A percentile compares a stretch with the other conserved stretches of the same genome.
phyloP scores from a whole-genome alignment of 1,284 basidiomycete genomes.

The Rhodotorula sp. region DNA sequence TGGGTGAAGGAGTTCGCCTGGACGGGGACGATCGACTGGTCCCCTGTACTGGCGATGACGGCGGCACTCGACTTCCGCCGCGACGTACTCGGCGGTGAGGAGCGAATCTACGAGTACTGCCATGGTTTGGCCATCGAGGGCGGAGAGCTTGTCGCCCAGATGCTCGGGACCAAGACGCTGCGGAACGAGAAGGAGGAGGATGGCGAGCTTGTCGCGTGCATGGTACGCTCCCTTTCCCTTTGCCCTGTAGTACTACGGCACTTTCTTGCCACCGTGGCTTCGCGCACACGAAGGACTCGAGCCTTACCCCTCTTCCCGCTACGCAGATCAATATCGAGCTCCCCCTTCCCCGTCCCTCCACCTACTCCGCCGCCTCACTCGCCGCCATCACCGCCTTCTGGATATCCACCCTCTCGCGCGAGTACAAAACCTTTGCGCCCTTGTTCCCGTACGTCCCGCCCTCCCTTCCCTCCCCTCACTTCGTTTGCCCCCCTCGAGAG shows the following conservation, averaged over 20 bases:
- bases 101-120: slow-evolving; percentile 40
- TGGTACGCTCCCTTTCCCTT: slow-evolving; percentile 42
- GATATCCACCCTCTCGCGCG: slow-evolving; percentile 14
- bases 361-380: slow-evolving; percentile 9
- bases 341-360: slow-evolving; percentile 16
- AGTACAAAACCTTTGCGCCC: slow-evolving; percentile 29
- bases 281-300: background rate
- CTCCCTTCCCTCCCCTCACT: background rate
- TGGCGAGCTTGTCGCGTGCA: slow-evolving; percentile 40
- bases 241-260: no score
- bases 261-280: background rate
- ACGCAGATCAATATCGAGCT: slow-evolving; percentile 42
- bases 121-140: slow-evolving; percentile 39
- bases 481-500: no score
- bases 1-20: slow-evolving; percentile 22
- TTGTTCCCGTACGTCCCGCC: slow-evolving; percentile 19
- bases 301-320: background rate
- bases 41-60: slow-evolving; percentile 15
- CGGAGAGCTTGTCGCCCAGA: slow-evolving; percentile 34
- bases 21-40: slow-evolving; percentile 33
- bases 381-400: slow-evolving; percentile 18
- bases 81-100: slow-evolving; percentile 41
- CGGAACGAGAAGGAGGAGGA: slow-evolving; percentile 32
- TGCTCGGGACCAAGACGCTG: slow-evolving; percentile 40
- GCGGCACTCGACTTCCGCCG: slow-evolving; percentile 43